phyloP scores from a whole-genome alignment of 495 filamentous ascomycete species.

The Pseudomonodictys pantanalensis region DNA sequence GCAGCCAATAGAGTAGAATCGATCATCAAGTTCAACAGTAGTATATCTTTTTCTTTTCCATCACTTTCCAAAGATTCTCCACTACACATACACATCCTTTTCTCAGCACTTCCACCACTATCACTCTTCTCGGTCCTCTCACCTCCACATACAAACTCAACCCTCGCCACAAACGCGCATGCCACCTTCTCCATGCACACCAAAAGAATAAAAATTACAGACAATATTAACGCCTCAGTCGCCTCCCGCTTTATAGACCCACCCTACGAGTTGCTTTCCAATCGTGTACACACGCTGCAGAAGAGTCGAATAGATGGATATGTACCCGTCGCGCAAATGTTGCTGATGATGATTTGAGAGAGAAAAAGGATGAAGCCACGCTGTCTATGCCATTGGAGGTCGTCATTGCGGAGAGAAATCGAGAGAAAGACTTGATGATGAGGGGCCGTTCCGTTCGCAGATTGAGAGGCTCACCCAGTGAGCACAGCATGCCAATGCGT shows the following conservation, averaged over 20 bases:
- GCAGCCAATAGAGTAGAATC: too few relatives aligned
- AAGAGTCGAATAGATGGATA: conserved; percentile 3
- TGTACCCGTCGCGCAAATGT: conserved; percentile 7
- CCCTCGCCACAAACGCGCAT: neutral
- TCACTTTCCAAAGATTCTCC: neutral
- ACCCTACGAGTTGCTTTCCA: conserved; percentile 10
- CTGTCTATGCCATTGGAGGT: conserved; percentile 30
- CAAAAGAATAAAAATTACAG: conserved; percentile 31
- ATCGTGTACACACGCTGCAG: conserved; percentile 12
- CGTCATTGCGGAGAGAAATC: conserved; percentile 23
- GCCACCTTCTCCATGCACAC: neutral
- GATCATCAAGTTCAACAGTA: neutral
- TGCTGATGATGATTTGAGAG: conserved; percentile 4
- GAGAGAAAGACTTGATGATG: neutral
- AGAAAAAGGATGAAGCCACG: conserved; percentile 5
- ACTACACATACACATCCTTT: neutral
- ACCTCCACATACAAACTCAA: neutral
- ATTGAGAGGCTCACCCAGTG: conserved; percentile 24
- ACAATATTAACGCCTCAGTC: conserved; percentile 24
- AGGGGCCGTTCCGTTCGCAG: neutral
- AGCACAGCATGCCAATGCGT: conserved; percentile 16
- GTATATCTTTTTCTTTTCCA: neutral
- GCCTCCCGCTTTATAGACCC: conserved; percentile 7
- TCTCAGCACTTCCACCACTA: neutral
- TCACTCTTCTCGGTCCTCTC: too few relatives aligned